Base-by-base conservation (phyloP, 345 rosid species). In the Gynandropsis gynandra region DNA sequence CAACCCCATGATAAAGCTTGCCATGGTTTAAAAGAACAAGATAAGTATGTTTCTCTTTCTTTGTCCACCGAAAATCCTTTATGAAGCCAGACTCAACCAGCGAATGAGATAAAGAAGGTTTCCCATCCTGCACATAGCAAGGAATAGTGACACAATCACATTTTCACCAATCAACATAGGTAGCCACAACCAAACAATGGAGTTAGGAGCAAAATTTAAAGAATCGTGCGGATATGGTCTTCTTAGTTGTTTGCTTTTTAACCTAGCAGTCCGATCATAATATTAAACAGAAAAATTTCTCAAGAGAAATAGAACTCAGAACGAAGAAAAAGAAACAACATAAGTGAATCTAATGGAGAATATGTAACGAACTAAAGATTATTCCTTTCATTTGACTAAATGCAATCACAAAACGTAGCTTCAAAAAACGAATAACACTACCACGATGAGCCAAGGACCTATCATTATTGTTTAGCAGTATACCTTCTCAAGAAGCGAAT, bases 31-130 rank as follows among this genome's bases (percentile, higher is more conserved):
- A 82, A 43, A 92, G 82, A 69, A 74, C 68, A 56, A 85, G 75
- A 59, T 65, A 85, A 16, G 97, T 74, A 56, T 58, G 67, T 43
- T 77, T 76, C 12, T 29, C 55, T 56, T 75, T 75, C 71, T 69
- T 78, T 31, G 74, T 72, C 97, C 98, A 92, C 18, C 59, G 59
- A 24, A 92, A 45, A 65, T 81, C 95, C 79, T 82, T 92, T 41
- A 82, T 66, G 57, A 68, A 63, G 67, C 74, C 75, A 7, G 76
- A 54, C 1, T 72, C 78, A 46, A 67, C 69, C 16, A 85, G 73
- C 5, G 86, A 66, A 64, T 77, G 65, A 17, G 78, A 74, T 59
- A 53, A 78, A 19, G 56, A 71, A 17, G 94, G 88, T 18, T 61
- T 62, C 14, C 48, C 46, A 31, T 80, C 82, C 98, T 87, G 67